These are phyloP conservation scores for Leptographium wingfieldii DNA, from an alignment of 2,329 filamentous ascomycete genomes.

Conservation along the genomic window DNA sequence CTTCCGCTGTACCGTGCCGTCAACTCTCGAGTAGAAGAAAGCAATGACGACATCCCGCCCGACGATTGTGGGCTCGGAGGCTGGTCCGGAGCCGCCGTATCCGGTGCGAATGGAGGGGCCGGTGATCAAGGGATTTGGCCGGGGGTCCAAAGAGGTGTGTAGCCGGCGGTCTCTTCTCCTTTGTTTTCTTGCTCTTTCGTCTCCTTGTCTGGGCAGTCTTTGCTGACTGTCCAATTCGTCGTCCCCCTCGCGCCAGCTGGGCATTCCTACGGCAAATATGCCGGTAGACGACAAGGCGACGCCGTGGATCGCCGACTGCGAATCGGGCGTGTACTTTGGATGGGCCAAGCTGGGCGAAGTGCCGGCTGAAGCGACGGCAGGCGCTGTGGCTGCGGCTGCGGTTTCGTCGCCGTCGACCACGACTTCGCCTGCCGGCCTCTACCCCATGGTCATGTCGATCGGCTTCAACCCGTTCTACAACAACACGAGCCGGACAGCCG, in stretches of 20 bases:
- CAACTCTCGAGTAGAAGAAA: background rate
- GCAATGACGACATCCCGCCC: conserved; percentile 36
- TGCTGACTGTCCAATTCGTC: background rate
- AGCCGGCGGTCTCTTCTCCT: background rate
- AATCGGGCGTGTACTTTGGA: conserved; percentile 86
- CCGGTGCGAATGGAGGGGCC: conserved; percentile 74
- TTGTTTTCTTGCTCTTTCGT: background rate
- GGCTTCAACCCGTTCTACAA: conserved; percentile 98
- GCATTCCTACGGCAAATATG: conserved; percentile 93
- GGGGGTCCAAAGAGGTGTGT: conserved; percentile 78
- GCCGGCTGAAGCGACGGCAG: conserved; percentile 8
- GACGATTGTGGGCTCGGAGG: conserved; percentile 57
- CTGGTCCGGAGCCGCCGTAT: conserved; percentile 65
- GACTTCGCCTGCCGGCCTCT: conserved; percentile 29
- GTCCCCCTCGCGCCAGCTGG: conserved; percentile 45
- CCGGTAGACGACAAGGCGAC: conserved; percentile 51
- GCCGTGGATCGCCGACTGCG: conserved; percentile 49
- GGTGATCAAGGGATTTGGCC: conserved; percentile 86
- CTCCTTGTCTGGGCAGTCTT: background rate
- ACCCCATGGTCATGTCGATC: conserved; percentile 85
- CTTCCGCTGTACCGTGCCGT: background rate
- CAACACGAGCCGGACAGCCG: conserved; percentile 73
- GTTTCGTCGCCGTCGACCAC: conserved; percentile 7
- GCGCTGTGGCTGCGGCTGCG: background rate
- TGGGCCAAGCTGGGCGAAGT: conserved; percentile 40